These are phyloP conservation scores for Fusarium caatingaense DNA, from an alignment of 2,329 filamentous ascomycete species.

Conservation along the genomic window DNA sequence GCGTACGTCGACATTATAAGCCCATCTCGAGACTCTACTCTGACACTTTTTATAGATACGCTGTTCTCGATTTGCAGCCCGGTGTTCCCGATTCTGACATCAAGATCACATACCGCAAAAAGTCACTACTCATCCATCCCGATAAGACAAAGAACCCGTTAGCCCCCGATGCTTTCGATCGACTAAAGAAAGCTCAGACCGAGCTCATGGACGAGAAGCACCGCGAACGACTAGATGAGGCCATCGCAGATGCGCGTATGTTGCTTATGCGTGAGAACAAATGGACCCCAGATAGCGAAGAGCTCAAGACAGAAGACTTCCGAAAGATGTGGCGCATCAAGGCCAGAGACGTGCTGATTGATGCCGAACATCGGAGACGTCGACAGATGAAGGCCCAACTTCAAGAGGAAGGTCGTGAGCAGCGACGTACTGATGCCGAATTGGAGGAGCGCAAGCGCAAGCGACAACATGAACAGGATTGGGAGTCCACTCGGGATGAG, in stretches of 20 bases:
- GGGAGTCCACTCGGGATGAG: conserved; percentile 92
- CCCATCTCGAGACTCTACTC: neutral
- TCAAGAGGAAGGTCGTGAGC: conserved; percentile 93
- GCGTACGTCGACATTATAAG: conserved; percentile 55
- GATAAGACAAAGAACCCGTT: conserved; percentile 94
- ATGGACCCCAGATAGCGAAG: conserved; percentile 88
- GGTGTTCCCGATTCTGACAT: conserved; percentile 97
- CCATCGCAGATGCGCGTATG: conserved; percentile 95
- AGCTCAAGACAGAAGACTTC: conserved; percentile 87
- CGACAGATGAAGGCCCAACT: conserved; percentile 92
- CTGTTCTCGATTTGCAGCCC: conserved; percentile 93
- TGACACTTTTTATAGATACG: conserved; percentile 70
- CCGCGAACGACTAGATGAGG: conserved; percentile 87
- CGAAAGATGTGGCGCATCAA: conserved; percentile 89
- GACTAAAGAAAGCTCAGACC: conserved; percentile 93
- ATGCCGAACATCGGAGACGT: conserved; percentile 87
- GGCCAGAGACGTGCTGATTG: conserved; percentile 87
- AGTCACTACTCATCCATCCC: conserved; percentile 98
- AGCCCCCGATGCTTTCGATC: conserved; percentile 95
- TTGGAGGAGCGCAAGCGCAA: conserved; percentile 82
- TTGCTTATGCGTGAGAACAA: conserved; percentile 94
- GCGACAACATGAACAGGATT: conserved; percentile 92
- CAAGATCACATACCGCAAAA: conserved; percentile 92
- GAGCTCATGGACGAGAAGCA: conserved; percentile 95
- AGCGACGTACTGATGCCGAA: conserved; percentile 88